A percentile compares a stretch with the other conserved stretches of the same genome.
Conservation (phyloP, 306 rosid genomes). For the Ochetophila trinervis region DNA sequence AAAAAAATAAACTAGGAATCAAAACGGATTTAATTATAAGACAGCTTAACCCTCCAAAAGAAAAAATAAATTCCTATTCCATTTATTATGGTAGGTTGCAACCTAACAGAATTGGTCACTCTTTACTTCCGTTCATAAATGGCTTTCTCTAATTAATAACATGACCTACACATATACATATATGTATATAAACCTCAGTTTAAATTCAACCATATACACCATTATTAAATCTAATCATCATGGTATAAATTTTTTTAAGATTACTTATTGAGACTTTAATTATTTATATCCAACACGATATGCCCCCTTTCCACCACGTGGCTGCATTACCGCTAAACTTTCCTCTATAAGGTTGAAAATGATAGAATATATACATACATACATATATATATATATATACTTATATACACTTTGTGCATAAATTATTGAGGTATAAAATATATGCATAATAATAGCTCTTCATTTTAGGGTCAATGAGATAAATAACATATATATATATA, state of each 20-base stretch:
- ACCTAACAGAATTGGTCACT: conserved; percentile 52
- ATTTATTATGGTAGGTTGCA: conserved; percentile 60
- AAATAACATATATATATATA: not conserved
- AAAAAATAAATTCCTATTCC: conserved; percentile 22
- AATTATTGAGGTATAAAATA: no score
- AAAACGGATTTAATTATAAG: conserved; percentile 22
- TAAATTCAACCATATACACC: not conserved
- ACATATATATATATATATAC: not conserved
- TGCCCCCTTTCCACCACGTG: conserved; percentile 30
- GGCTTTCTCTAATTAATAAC: conserved; percentile 22
- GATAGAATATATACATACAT: not conserved
- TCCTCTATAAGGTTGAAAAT: conserved; percentile 11
- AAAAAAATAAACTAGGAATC: conserved; percentile 27
- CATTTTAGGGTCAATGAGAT: conserved; percentile 33
- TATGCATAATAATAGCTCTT: conserved; percentile 4
- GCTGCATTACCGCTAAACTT: conserved; percentile 27
- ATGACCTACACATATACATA: not conserved
- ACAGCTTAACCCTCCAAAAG: no score
- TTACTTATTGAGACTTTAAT: not conserved
- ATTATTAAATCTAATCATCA: not conserved
- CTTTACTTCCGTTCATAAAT: conserved; percentile 54
- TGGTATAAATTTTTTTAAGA: not conserved
- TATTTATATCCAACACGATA: not conserved
- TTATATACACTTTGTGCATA: not conserved
- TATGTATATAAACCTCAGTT: conserved; percentile 4